These are phyloP conservation scores for Blastobotrys robertii DNA, from an alignment of 805 yeast genomes.

Conservation along the genomic window DNA sequence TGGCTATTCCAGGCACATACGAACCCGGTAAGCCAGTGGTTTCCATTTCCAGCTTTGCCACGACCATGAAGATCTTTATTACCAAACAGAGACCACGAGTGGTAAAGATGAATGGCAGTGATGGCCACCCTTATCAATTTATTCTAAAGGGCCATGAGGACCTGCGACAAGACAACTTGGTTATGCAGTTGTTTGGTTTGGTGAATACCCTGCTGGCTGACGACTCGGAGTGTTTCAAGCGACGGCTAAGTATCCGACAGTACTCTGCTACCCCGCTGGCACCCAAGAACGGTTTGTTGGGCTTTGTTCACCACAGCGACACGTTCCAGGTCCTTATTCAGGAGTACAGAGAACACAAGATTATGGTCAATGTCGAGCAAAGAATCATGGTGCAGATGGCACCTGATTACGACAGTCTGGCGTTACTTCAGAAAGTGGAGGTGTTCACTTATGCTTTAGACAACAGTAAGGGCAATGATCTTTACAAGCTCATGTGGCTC, in stretches of 20 bases:
- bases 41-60: conserved; percentile 65
- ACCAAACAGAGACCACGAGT: conserved; percentile 95
- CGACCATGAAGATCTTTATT: conserved; percentile 75
- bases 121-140: conserved; percentile 83
- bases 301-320: conserved; percentile 97
- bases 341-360: conserved; percentile 88
- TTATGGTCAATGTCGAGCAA: conserved; percentile 84
- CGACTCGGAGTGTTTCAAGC: conserved; percentile 91
- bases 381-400: conserved; percentile 97
- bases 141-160: conserved; percentile 93
- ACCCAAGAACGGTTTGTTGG: conserved; percentile 91
- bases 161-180: conserved; percentile 92
- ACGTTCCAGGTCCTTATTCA: conserved; percentile 89
- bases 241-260: conserved; percentile 87
- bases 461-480: conserved; percentile 91
- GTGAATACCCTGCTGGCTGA: conserved; percentile 82
- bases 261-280: conserved; percentile 92
- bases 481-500: conserved; percentile 91
- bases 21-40: conserved; percentile 73
- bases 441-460: conserved; percentile 94
- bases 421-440: conserved; percentile 86
- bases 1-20: conserved; percentile 93
- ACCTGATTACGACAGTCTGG: conserved; percentile 85
- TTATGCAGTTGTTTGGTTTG: conserved; percentile 94
- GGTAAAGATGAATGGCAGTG: conserved; percentile 69